phyloP scores from a whole-genome alignment of 257 asterid genomes.

The Nicotiana knightiana region DNA sequence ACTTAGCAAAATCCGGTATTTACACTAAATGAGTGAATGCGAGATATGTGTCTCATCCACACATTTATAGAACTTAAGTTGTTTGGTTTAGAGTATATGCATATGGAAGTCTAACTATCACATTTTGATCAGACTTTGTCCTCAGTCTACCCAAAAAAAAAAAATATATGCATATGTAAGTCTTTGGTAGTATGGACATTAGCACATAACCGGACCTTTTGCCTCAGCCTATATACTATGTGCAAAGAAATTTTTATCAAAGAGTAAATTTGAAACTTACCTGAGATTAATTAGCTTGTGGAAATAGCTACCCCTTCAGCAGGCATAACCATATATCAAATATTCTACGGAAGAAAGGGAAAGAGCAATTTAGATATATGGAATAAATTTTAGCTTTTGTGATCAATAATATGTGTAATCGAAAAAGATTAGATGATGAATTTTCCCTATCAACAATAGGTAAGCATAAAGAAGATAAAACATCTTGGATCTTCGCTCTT shows the following conservation, averaged over 20 bases:
- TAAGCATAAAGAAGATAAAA: neutral
- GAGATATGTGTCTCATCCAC: too few relatives aligned
- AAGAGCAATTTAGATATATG: neutral
- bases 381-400: neutral
- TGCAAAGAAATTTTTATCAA: neutral
- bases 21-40: too few relatives aligned
- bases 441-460: neutral
- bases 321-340: neutral
- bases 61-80: too few relatives aligned
- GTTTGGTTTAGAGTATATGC: too few relatives aligned
- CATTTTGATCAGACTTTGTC: too few relatives aligned
- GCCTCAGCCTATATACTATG: neutral
- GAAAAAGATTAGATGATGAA: neutral
- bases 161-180: neutral
- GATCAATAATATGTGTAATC: neutral
- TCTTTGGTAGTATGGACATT: neutral
- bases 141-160: too few relatives aligned
- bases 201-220: neutral
- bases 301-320: neutral
- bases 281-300: neutral
- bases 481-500: neutral
- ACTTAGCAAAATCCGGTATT: too few relatives aligned
- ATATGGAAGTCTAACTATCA: too few relatives aligned
- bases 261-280: neutral
- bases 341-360: neutral